Evolutionary conservation across 225 moss, liverwort and hornwort genomes (phyloP), one percentile per base, ranked within the genome.

Genomic region (Lunularia cruciata): DNA sequence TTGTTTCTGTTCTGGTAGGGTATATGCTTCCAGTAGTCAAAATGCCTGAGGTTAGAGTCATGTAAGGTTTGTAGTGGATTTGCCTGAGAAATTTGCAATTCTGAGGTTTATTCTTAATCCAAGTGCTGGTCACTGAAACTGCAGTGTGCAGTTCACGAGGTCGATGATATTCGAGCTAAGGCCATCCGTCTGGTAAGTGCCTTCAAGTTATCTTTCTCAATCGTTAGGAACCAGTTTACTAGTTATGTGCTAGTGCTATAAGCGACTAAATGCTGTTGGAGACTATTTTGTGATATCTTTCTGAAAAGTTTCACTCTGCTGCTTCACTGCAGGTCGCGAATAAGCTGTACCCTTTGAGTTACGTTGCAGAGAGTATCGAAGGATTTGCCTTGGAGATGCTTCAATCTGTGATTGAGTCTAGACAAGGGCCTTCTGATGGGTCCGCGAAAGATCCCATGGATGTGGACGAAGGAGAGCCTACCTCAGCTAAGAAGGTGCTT

Each of bases 81-180:
- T n/a, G n/a, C n/a, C n/a, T n/a, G n/a, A n/a, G n/a, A n/a, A n/a
- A n/a, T n/a, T n/a, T n/a, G n/a, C n/a, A n/a, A n/a, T n/a, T n/a
- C n/a, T n/a, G n/a, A n/a, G n/a, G n/a, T n/a, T n/a, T n/a, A n/a
- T n/a, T n/a, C n/a, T n/a, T n/a, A n/a, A n/a, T 27, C 43, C 20
- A 6, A 43, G 23, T 16, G 28, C 30, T 81, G 67, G 63, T 78
- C 47, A 54, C 63, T 64, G 76, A 61, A 68, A 37, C 47, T 89
- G 81, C 98, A 99, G 93, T 99, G 98, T 86, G 85, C 98, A 77
- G 87, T 99, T 74, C 98, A 99, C 73, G 88, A 89, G 57, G 86
- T 88, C 47, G 98, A 99, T 76, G 98, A 93, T 64, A 84, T 91
- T 69, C 93, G 98, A 31, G 84, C 98, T 10, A 99, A 99, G 80